These are phyloP conservation scores for Lachnellula willkommii DNA, from an alignment of 2,329 filamentous ascomycete genomes.

Conservation along the genomic window DNA sequence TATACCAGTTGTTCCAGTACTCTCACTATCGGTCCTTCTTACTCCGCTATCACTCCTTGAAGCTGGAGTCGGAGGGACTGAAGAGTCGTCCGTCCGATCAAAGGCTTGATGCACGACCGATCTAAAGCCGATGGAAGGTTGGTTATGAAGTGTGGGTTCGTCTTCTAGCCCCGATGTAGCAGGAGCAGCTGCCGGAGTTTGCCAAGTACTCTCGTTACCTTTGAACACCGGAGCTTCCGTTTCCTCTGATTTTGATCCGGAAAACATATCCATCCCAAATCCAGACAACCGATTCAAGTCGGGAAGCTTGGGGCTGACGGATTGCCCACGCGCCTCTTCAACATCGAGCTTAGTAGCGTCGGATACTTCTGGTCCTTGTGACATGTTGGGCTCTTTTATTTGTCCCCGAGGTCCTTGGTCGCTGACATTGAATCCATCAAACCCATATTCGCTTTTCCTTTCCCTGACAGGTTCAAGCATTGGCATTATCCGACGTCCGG, in stretches of 20 bases:
- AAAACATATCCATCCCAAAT: slow-evolving; percentile 56
- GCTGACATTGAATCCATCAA: slow-evolving; percentile 38
- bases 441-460: slow-evolving; percentile 53
- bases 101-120: slow-evolving; percentile 62
- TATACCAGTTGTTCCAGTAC: slow-evolving; percentile 44
- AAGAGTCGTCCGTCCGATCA: slow-evolving; percentile 48
- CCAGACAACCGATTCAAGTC: slow-evolving; percentile 53
- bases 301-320: slow-evolving; percentile 53
- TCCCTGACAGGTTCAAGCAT: slow-evolving; percentile 51
- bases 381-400: neutral
- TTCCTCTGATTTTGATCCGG: slow-evolving; percentile 21
- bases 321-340: slow-evolving; percentile 27
- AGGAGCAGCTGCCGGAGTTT: neutral
- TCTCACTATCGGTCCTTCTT: slow-evolving; percentile 56
- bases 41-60: slow-evolving; percentile 44
- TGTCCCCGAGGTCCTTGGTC: slow-evolving; percentile 8
- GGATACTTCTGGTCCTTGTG: neutral
- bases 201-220: slow-evolving; percentile 7
- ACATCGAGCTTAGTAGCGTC: slow-evolving; percentile 13
- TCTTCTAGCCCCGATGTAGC: slow-evolving; percentile 7
- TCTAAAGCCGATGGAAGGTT: slow-evolving; percentile 49
- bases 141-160: slow-evolving; percentile 39
- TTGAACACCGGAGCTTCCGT: slow-evolving; percentile 3
- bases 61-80: slow-evolving; percentile 45
- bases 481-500: slow-evolving; percentile 35